These are phyloP conservation scores for Wickerhamiella qilinensis DNA, from an alignment of 805 yeast species.

Conservation along the genomic window DNA sequence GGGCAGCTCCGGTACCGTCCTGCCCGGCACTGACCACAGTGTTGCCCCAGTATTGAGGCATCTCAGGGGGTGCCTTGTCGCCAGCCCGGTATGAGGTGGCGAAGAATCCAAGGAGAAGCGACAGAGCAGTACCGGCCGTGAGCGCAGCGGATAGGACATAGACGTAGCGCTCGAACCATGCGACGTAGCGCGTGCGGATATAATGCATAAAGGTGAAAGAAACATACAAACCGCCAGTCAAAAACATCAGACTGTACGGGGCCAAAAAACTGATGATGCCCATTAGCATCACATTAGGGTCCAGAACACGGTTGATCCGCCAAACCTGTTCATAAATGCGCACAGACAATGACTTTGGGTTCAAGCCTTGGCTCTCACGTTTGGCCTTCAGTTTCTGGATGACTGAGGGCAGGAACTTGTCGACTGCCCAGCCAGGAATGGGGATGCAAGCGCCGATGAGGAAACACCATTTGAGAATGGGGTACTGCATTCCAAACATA, in stretches of 20 bases:
- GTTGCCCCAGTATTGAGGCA: conserved; percentile 52
- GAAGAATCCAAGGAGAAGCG: conserved; percentile 40
- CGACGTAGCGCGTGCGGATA: conserved; percentile 30
- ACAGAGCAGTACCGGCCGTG: conserved; percentile 42
- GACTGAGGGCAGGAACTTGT: conserved; percentile 11
- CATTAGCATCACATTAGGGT: conserved; percentile 27
- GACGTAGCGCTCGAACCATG: conserved; percentile 38
- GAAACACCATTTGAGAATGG: conserved; percentile 48
- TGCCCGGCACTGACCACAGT: conserved; percentile 13
- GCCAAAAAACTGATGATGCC: conserved; percentile 7
- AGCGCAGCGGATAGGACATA: conserved; percentile 41
- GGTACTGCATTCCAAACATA: conserved; percentile 35
- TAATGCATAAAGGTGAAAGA: conserved; percentile 4
- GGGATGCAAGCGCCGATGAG: conserved; percentile 30
- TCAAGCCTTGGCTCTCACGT: conserved; percentile 29
- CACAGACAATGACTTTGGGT: conserved; percentile 17
- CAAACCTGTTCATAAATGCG: not conserved
- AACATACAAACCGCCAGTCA: conserved; percentile 9
- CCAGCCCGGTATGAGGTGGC: conserved; percentile 25
- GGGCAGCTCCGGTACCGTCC: conserved; percentile 9
- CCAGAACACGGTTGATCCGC: conserved; percentile 25
- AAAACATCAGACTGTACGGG: conserved; percentile 13
- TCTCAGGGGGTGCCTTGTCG: conserved; percentile 17
- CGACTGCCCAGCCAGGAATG: conserved; percentile 11
- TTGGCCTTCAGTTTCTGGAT: conserved; percentile 21